A percentile compares a stretch with the other conserved stretches of the same genome.
Conservation (phyloP, 495 filamentous ascomycete species). For the Zalerion maritima region DNA sequence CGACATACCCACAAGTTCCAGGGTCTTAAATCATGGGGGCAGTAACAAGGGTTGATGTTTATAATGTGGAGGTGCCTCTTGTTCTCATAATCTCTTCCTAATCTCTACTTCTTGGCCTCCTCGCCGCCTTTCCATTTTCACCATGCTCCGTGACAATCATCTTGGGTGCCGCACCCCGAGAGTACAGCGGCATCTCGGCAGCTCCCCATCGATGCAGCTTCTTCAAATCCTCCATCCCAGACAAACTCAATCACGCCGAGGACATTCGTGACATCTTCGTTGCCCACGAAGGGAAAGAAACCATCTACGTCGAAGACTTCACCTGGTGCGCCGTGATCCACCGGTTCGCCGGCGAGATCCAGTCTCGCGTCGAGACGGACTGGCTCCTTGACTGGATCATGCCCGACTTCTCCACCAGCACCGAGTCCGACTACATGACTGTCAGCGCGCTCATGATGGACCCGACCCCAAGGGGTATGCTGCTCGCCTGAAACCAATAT, state of each 20-base stretch:
- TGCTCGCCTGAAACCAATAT: conserved; percentile 16
- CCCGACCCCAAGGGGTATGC: conserved; percentile 19
- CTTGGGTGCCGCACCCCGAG: no score
- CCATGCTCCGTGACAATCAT: no score
- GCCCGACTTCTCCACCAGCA: conserved; percentile 25
- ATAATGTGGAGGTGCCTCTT: no score
- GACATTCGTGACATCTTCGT: conserved; percentile 29
- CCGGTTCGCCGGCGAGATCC: conserved; percentile 14
- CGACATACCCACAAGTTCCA: no score
- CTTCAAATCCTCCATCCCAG: conserved; percentile 20
- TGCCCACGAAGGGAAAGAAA: conserved; percentile 24
- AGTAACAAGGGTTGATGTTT: no score
- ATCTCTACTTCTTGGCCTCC: no score
- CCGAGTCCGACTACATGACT: conserved; percentile 15
- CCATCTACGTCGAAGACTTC: conserved; percentile 16
- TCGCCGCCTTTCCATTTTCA: no score
- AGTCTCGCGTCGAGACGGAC: conserved; percentile 11
- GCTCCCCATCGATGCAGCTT: conserved; percentile 28
- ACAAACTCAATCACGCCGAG: conserved; percentile 28
- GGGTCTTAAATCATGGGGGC: no score
- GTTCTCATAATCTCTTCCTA: no score
- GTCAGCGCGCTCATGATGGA: conserved; percentile 27
- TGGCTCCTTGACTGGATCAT: conserved; percentile 19
- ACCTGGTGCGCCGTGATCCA: conserved; percentile 8
- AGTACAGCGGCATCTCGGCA: no score